phyloP scores from a whole-genome alignment of 2,329 filamentous ascomycete genomes.

The Trichophyton rubrum region DNA sequence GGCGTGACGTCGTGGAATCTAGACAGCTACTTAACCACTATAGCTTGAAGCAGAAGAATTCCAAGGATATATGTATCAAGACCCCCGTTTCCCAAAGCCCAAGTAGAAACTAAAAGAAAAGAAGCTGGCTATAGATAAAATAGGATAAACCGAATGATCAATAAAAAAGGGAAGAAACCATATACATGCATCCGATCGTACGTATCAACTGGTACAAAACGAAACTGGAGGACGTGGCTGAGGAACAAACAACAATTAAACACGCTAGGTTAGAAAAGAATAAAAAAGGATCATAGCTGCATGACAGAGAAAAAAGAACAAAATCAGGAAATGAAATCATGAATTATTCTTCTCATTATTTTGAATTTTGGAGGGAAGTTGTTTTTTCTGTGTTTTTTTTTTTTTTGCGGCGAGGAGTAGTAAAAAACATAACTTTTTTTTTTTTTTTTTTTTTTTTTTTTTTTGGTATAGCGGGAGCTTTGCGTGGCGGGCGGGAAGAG shows the following conservation, averaged over 20 bases:
- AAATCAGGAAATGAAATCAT: too few species aligned
- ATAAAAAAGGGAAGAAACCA: background rate
- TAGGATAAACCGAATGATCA: background rate
- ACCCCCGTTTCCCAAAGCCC: background rate
- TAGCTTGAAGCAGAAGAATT: background rate
- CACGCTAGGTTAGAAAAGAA: too few species aligned
- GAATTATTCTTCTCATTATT: background rate
- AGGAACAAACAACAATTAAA: background rate
- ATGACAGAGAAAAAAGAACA: too few species aligned
- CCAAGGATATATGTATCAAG: background rate
- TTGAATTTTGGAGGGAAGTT: background rate
- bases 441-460: background rate
- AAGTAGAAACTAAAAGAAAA: background rate
- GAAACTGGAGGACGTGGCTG: slow-evolving; percentile 5
- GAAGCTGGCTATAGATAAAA: background rate
- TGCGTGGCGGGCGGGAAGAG: background rate
- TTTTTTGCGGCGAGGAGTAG: background rate
- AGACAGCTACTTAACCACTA: too few species aligned
- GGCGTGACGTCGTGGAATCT: too few species aligned
- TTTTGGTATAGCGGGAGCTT: background rate
- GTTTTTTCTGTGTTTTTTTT: background rate
- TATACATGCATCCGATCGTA: slow-evolving; percentile 1
- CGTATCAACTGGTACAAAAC: background rate
- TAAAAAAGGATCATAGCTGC: background rate
- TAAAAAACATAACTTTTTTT: background rate